These are phyloP conservation scores for Colletotrichum costaricense DNA, from an alignment of 2,329 filamentous ascomycete genomes.

Conservation along the genomic window DNA sequence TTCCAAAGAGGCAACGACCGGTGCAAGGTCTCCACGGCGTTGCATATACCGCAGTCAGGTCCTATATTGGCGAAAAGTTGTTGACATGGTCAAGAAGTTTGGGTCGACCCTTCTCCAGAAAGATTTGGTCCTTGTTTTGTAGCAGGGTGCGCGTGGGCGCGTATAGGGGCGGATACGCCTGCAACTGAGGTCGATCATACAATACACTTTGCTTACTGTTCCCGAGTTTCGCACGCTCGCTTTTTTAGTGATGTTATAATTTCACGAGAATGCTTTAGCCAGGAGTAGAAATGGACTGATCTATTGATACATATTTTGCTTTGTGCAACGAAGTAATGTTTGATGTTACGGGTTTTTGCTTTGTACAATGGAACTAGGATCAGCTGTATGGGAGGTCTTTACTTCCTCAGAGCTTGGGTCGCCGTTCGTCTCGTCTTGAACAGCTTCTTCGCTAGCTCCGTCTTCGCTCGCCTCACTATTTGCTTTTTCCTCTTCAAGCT, in stretches of 20 bases:
- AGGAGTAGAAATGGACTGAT: slow-evolving; percentile 38
- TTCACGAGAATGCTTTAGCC: slow-evolving; percentile 12
- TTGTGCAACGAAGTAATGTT: neutral
- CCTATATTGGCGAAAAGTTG: slow-evolving; percentile 69
- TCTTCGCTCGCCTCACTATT: slow-evolving; percentile 31
- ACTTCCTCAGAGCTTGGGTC: slow-evolving; percentile 26
- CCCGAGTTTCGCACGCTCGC: neutral
- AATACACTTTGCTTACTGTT: slow-evolving; percentile 59
- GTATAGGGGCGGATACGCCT: slow-evolving; percentile 61
- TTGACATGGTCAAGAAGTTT: slow-evolving; percentile 65
- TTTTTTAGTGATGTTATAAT: slow-evolving; percentile 4
- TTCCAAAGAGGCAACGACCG: slow-evolving; percentile 57
- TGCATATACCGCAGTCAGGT: slow-evolving; percentile 61
- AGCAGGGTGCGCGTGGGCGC: slow-evolving; percentile 60
- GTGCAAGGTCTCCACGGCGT: slow-evolving; percentile 56
- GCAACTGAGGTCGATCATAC: slow-evolving; percentile 68
- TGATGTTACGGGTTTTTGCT: neutral
- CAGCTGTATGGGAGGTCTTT: neutral
- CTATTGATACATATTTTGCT: neutral
- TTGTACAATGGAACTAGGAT: neutral
- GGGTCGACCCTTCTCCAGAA: slow-evolving; percentile 60
- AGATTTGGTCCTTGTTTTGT: slow-evolving; percentile 62
- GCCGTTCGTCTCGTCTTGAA: slow-evolving; percentile 20
- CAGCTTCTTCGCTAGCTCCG: slow-evolving; percentile 28
- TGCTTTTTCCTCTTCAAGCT: slow-evolving; percentile 63